Evolutionary conservation across 192 early-diverging fungal species (phyloP).

Genomic region (Coemansia sp.): DNA sequence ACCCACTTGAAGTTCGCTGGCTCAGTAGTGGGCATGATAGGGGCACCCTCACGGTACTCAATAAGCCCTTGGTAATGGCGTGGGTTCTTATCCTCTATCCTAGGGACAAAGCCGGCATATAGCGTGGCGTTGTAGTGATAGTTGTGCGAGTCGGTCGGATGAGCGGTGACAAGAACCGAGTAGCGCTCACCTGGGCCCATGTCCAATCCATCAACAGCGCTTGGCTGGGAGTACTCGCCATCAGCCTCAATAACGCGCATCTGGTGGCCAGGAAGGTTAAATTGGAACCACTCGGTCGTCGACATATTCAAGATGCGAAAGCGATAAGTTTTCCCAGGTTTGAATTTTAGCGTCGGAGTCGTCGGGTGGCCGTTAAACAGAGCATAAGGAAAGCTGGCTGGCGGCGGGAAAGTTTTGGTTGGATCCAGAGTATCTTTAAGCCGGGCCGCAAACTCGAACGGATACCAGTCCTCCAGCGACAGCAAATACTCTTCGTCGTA

Average conservation of each 20-base stretch:
- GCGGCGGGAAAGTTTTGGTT: conserved; percentile 56
- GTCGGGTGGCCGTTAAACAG: conserved; percentile 42
- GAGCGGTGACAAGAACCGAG: conserved; percentile 73
- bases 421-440: conserved; percentile 45
- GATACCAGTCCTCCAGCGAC: conserved; percentile 69
- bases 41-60: conserved; percentile 12
- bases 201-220: conserved; percentile 53
- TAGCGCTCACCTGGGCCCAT: conserved; percentile 68
- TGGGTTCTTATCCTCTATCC: conserved; percentile 36
- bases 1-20: conserved; percentile 5
- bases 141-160: conserved; percentile 52
- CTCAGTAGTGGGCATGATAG: background rate
- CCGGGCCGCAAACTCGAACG: conserved; percentile 11
- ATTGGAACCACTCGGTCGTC: conserved; percentile 63
- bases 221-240: conserved; percentile 58
- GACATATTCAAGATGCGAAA: conserved; percentile 75
- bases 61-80: conserved; percentile 23
- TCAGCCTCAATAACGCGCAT: conserved; percentile 76
- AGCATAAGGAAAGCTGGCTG: conserved; percentile 60
- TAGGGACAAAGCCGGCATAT: conserved; percentile 57
- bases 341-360: conserved; percentile 34
- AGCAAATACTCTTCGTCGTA: conserved; percentile 66
- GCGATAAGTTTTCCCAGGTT: conserved; percentile 72
- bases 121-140: conserved; percentile 68
- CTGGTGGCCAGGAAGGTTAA: conserved; percentile 70